Percentiles rank a stretch among this genome's conserved stretches.
These are phyloP conservation scores for Buxus sempervirens DNA, from an alignment of 164 flowering plant genomes.

Conservation along the genomic window DNA sequence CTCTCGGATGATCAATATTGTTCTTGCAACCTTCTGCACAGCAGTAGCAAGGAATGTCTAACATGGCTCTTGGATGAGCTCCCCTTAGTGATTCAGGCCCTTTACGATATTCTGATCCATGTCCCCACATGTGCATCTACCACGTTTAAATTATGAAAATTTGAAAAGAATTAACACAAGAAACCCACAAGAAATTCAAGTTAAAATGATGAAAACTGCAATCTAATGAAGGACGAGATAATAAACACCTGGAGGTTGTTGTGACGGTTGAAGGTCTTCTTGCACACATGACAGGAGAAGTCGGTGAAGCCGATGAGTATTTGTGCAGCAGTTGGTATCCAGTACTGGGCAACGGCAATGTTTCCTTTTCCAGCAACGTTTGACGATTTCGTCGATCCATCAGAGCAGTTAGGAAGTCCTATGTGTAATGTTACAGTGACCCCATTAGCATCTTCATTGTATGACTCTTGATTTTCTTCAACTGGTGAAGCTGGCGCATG, in stretches of 20 bases:
- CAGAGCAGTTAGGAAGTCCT: constrained; percentile 40
- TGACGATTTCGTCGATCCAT: not conserved
- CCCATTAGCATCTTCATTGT: constrained; percentile 18
- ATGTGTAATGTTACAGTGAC: constrained; percentile 50
- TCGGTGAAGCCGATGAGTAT: constrained; percentile 67
- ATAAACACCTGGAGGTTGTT: constrained; percentile 70
- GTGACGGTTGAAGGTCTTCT: constrained; percentile 73
- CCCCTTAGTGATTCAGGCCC: constrained; percentile 66
- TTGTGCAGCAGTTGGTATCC: constrained; percentile 73
- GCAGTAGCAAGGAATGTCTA: constrained; percentile 64
- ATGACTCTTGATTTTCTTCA: constrained; percentile 7
- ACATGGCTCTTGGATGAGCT: constrained; percentile 44
- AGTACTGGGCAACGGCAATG: constrained; percentile 28
- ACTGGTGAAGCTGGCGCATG: constrained; percentile 4
- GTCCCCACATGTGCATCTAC: constrained; percentile 88
- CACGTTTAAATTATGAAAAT: not conserved
- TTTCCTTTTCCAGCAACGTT: not conserved
- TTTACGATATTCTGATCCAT: constrained; percentile 65
- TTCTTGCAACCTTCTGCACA: constrained; percentile 63
- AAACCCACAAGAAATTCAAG: not conserved
- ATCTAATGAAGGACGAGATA: not conserved
- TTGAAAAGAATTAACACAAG: not conserved
- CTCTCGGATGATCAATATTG: constrained; percentile 50
- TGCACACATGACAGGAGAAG: constrained; percentile 67
- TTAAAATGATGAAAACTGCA: no score